A percentile compares a stretch with the other conserved stretches of the same genome.
Conservation (phyloP, 164 flowering plant species). For the Protea cynaroides region DNA sequence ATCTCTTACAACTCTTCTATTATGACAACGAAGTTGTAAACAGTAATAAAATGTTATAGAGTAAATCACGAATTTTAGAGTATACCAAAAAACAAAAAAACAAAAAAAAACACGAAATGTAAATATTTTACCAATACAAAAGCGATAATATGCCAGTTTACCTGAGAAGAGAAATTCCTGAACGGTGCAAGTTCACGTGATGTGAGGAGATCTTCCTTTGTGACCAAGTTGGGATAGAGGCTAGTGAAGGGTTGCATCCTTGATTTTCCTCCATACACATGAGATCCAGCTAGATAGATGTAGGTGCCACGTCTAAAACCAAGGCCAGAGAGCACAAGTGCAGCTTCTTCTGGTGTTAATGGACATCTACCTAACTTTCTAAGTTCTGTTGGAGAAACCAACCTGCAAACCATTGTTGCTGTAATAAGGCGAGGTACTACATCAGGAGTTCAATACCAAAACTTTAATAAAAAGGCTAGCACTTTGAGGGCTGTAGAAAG, state of each 20-base stretch:
- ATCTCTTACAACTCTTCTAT: background rate
- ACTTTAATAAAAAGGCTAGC: background rate
- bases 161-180: conserved; percentile 92
- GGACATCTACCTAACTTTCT: conserved; percentile 85
- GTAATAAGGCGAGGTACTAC: background rate
- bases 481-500: background rate
- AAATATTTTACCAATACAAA: background rate
- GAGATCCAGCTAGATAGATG: conserved; percentile 85
- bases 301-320: conserved; percentile 60
- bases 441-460: background rate
- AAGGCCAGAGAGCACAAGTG: conserved; percentile 76
- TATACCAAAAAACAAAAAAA: too few relatives aligned
- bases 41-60: too few relatives aligned
- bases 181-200: conserved; percentile 84
- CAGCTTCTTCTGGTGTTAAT: conserved; percentile 96
- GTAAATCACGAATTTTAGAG: too few relatives aligned
- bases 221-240: conserved; percentile 80
- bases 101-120: background rate
- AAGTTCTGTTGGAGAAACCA: conserved; percentile 47
- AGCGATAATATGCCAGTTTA: conserved; percentile 12
- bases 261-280: conserved; percentile 71
- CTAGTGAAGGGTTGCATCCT: conserved; percentile 63
- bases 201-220: conserved; percentile 82
- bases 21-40: too few relatives aligned
- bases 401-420: conserved; percentile 35